Conservation (phyloP, 2,329 filamentous ascomycete species). For the Septoria petroselini region DNA sequence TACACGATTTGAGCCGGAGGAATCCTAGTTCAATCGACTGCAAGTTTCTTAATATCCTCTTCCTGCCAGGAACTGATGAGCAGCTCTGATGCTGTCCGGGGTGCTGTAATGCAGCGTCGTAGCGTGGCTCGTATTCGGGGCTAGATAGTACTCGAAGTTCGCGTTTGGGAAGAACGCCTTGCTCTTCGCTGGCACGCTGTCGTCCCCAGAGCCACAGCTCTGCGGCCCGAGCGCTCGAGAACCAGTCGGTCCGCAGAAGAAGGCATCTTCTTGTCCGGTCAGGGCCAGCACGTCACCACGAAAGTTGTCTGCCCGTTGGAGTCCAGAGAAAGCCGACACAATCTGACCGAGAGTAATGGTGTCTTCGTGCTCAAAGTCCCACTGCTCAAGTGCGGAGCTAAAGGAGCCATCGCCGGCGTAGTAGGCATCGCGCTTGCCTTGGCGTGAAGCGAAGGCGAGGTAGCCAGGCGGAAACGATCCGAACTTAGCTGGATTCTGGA, state of each 20-base stretch:
- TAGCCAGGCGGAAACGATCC: conserved; percentile 20
- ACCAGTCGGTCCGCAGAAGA: conserved; percentile 25
- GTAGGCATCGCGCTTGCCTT: conserved; percentile 22
- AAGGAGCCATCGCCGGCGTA: conserved; percentile 21
- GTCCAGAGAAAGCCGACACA: conserved; percentile 20
- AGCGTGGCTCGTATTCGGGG: conserved; percentile 23
- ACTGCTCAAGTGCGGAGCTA: conserved; percentile 19
- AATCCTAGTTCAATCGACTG: no score
- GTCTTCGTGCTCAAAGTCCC: conserved; percentile 24
- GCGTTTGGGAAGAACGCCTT: conserved; percentile 20
- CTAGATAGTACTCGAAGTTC: conserved; percentile 21
- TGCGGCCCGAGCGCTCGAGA: conserved; percentile 20
- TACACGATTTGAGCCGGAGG: no score
- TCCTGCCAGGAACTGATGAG: conserved; percentile 22
- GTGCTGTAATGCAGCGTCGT: conserved; percentile 22
- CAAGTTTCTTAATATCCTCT: conserved; percentile 20
- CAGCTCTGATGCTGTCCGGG: conserved; percentile 14
- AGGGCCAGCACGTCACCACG: conserved; percentile 21
- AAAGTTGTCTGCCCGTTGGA: conserved; percentile 16
- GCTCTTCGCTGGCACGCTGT: conserved; percentile 21
- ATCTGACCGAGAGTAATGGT: conserved; percentile 25
- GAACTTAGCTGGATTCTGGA: conserved; percentile 22
- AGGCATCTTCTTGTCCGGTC: conserved; percentile 23
- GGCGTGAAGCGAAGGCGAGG: conserved; percentile 19
- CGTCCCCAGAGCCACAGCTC: conserved; percentile 18